A percentile compares a stretch with the other conserved stretches of the same genome.
Conservation (phyloP, 2,329 filamentous ascomycete species). For the Zymoseptoria crescenta region DNA sequence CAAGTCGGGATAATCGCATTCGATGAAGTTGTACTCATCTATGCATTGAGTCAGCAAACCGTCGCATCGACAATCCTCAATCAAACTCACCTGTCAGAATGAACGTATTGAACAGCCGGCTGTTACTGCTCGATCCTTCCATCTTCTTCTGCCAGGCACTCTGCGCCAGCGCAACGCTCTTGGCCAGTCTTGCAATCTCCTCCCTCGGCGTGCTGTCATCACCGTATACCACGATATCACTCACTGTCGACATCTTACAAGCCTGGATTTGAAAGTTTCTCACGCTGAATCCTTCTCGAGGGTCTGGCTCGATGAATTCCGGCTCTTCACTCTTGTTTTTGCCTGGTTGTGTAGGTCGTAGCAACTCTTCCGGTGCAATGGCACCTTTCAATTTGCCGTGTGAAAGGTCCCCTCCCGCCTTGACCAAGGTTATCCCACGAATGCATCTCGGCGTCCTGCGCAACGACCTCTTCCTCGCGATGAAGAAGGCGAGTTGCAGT, state of each 20-base stretch:
- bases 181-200: slow-evolving; percentile 57
- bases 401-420: slow-evolving; percentile 73
- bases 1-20: slow-evolving; percentile 59
- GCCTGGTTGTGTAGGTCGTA: slow-evolving; percentile 40
- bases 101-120: slow-evolving; percentile 75
- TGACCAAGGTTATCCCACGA: slow-evolving; percentile 76
- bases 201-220: slow-evolving; percentile 56
- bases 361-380: slow-evolving; percentile 70
- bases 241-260: slow-evolving; percentile 77
- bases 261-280: slow-evolving; percentile 96
- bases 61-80: not conserved
- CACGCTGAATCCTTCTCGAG: slow-evolving; percentile 84
- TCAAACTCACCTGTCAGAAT: slow-evolving; percentile 50
- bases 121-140: slow-evolving; percentile 35
- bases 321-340: slow-evolving; percentile 32
- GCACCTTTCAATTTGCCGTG: slow-evolving; percentile 77
- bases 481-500: slow-evolving; percentile 84
- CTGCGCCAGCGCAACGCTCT: slow-evolving; percentile 66
- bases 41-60: slow-evolving; percentile 32
- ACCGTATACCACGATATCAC: slow-evolving; percentile 88
- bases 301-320: slow-evolving; percentile 76
- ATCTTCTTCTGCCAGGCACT: slow-evolving; percentile 62
- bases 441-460: slow-evolving; percentile 67
- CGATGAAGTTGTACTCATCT: slow-evolving; percentile 62
- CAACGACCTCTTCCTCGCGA: slow-evolving; percentile 62